A percentile compares a stretch with the other conserved stretches of the same genome.
Conservation (phyloP, 2,329 filamentous ascomycete genomes). For the Hansfordia pulvinata region DNA sequence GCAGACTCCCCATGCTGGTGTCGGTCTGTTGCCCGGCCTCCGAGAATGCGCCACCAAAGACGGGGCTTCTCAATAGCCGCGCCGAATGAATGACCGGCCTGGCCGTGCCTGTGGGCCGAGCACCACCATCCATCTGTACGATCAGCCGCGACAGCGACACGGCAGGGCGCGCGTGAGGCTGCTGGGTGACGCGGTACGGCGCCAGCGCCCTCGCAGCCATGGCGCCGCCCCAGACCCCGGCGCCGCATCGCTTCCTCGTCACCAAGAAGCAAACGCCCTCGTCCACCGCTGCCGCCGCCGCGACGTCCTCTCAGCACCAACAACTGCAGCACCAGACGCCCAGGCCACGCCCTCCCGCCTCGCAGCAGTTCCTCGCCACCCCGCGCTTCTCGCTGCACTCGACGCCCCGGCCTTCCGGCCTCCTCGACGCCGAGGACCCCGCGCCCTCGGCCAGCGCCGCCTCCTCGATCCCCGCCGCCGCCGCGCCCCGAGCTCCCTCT, state of each 20-base stretch:
- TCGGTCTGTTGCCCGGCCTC: too few species aligned
- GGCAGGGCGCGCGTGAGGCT: too few species aligned
- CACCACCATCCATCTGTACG: too few species aligned
- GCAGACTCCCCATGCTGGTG: too few species aligned
- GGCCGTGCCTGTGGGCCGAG: too few species aligned
- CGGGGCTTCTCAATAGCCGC: too few species aligned
- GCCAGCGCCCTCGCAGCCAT: too few species aligned
- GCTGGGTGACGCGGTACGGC: too few species aligned
- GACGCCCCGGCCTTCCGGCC: constrained; percentile 9
- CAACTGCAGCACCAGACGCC: constrained; percentile 9
- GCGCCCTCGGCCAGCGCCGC: constrained; percentile 7
- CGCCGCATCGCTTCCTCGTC: constrained; percentile 17
- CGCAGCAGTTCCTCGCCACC: constrained; percentile 17
- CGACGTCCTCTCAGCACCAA: not conserved
- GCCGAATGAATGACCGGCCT: too few species aligned
- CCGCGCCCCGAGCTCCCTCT: constrained; percentile 7
- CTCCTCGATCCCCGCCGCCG: constrained; percentile 8
- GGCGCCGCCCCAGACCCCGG: constrained; percentile 19
- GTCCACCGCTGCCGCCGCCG: constrained; percentile 2
- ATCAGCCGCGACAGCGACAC: too few species aligned
- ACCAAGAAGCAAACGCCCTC: constrained; percentile 13
- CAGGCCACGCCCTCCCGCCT: constrained; percentile 9
- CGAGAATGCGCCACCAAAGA: too few species aligned
- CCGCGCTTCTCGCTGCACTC: constrained; percentile 18
- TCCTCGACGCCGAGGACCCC: not conserved